These are phyloP conservation scores for Pseudocercospora vitis DNA, from an alignment of 2,329 filamentous ascomycete genomes.

Conservation along the genomic window DNA sequence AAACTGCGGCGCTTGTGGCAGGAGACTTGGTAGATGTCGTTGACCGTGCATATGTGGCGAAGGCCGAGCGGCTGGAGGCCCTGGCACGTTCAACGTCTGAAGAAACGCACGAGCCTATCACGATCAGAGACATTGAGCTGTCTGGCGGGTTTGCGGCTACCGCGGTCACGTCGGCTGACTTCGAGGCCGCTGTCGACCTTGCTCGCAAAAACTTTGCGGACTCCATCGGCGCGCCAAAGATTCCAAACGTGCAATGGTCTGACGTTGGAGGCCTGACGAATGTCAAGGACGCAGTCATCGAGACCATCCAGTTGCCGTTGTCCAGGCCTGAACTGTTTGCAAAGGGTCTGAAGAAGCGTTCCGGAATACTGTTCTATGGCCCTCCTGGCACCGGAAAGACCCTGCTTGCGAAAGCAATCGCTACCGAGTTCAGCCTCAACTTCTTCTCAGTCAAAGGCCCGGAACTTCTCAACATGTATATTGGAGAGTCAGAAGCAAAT, in stretches of 20 bases:
- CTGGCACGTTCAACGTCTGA: conserved; percentile 57
- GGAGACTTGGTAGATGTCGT: conserved; percentile 91
- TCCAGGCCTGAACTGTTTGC: conserved; percentile 91
- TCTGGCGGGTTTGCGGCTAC: conserved; percentile 78
- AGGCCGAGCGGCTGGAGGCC: conserved; percentile 70
- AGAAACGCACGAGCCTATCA: conserved; percentile 40
- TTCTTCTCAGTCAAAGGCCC: conserved; percentile 94
- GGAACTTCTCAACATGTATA: conserved; percentile 93
- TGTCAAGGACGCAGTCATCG: conserved; percentile 94
- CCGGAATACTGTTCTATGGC: conserved; percentile 87
- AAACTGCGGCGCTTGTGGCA: conserved; percentile 92
- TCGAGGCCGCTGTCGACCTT: conserved; percentile 89
- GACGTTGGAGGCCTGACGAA: conserved; percentile 91
- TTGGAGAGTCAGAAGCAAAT: conserved; percentile 90
- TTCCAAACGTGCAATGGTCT: conserved; percentile 93
- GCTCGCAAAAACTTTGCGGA: conserved; percentile 98
- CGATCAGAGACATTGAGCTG: conserved; percentile 79
- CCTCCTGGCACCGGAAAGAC: conserved; percentile 91
- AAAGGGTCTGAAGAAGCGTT: conserved; percentile 97
- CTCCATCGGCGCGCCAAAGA: conserved; percentile 95
- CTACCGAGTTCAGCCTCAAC: conserved; percentile 89
- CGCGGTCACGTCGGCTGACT: conserved; percentile 78
- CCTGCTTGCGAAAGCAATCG: conserved; percentile 87
- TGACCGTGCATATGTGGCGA: conserved; percentile 79
- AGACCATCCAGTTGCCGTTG: conserved; percentile 91